Conservation (phyloP, 1,284 basidiomycete species). For the Caloboletus inedulis region DNA sequence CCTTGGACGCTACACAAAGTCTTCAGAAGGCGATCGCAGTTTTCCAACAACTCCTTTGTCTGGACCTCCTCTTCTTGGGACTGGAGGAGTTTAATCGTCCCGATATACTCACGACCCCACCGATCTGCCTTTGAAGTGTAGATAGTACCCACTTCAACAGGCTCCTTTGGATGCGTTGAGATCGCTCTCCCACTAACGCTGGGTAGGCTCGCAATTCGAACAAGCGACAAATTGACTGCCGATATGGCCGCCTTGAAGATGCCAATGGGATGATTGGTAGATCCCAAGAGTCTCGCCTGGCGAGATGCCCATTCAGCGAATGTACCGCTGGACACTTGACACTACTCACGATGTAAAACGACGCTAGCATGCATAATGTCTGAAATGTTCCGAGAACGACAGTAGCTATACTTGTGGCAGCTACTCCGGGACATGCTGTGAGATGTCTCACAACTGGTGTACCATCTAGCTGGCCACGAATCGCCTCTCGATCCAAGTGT, state of each 20-base stretch:
- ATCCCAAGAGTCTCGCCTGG: slow-evolving; percentile 67
- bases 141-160: slow-evolving; percentile 33
- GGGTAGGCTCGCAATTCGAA: slow-evolving; percentile 36
- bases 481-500: slow-evolving; percentile 50
- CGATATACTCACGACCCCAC: slow-evolving; percentile 54
- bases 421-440: slow-evolving; percentile 72
- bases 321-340: background rate
- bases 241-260: slow-evolving; percentile 64
- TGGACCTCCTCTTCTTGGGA: slow-evolving; percentile 47
- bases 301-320: background rate
- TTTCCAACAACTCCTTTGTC: slow-evolving; percentile 46
- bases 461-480: slow-evolving; percentile 25
- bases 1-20: slow-evolving; percentile 29
- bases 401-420: slow-evolving; percentile 61
- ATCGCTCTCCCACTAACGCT: slow-evolving; percentile 11
- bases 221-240: slow-evolving; percentile 54
- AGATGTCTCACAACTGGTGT: slow-evolving; percentile 54
- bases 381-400: slow-evolving; percentile 49
- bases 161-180: slow-evolving; percentile 11
- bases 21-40: slow-evolving; percentile 49
- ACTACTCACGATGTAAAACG: slow-evolving; percentile 69
- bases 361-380: slow-evolving; percentile 51
- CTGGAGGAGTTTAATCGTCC: slow-evolving; percentile 43
- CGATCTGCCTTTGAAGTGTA: slow-evolving; percentile 56
- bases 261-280: slow-evolving; percentile 57